Evolutionary conservation across 305 asterid genomes (phyloP).

Genomic region (Striga hermonthica): DNA sequence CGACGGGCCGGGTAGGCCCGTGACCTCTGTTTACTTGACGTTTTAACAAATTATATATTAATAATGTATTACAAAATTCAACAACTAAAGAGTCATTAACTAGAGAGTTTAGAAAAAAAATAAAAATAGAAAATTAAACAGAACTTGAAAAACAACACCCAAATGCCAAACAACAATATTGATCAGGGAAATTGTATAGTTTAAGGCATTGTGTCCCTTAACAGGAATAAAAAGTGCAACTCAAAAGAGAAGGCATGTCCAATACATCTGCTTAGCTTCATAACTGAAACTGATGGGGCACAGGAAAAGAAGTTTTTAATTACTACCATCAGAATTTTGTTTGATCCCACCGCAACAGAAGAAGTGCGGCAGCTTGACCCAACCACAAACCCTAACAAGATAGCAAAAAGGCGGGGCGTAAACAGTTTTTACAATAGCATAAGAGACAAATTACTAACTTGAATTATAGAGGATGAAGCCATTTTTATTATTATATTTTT

Average conservation of each 20-base stretch:
- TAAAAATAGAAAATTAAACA: no score
- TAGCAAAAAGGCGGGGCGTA: neutral
- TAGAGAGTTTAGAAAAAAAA: no score
- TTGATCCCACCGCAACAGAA: constrained; percentile 83
- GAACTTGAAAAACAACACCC: neutral
- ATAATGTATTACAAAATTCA: no score
- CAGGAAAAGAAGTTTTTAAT: constrained; percentile 17
- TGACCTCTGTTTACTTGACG: no score
- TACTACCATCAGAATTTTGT: constrained; percentile 42
- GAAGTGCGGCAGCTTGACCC: constrained; percentile 85
- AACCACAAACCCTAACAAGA: constrained; percentile 69
- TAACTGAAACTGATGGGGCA: constrained; percentile 10
- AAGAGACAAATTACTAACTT: neutral
- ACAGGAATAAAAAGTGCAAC: neutral
- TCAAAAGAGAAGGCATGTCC: neutral
- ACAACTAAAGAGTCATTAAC: no score
- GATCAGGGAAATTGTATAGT: constrained; percentile 11
- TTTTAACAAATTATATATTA: no score
- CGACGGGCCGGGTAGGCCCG: no score
- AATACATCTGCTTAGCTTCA: constrained; percentile 12
- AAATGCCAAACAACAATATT: constrained; percentile 9
- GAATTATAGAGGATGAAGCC: neutral
- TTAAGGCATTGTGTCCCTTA: constrained; percentile 5
- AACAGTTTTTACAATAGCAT: neutral
- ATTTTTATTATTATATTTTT: neutral